Evolutionary conservation across 2,329 filamentous ascomycete species (phyloP), one percentile per base, ranked within the genome.

Genomic region (Byssothecium circinans): DNA sequence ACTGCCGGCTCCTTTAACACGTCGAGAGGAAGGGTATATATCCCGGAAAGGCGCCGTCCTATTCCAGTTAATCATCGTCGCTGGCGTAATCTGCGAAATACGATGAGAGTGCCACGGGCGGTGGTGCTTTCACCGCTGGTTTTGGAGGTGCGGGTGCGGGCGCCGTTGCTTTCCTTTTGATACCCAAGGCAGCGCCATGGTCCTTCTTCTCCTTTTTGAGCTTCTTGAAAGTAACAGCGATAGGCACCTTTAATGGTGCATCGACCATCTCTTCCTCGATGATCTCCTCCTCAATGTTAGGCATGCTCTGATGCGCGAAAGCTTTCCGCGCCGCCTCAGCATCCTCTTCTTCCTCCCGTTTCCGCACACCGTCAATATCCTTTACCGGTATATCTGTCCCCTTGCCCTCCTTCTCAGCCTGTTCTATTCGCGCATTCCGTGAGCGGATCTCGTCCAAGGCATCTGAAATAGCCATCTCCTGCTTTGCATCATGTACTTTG

Each of bases 401-500:
- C 17, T 83, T 60, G 47, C 86, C 83, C 3, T 83, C 76, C 62
- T 84, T 83, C 46, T 84, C 82, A 8, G 86, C 87, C 55, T 88
- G 81, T 70, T 95, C 89, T 41, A 94, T 84, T 54, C 91, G 80
- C 7, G 94, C 94, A 74, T 99, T 99, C 55, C 92, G 78, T 43
- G 89, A 92, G 46, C 92, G 80, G 47, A 99, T 96, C 74, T 96
- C 91, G 70, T 99, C 94, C 45, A 99, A 75, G 7, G 91, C 92
- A 75, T 99, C 94, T 2, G 94, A 94, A 36, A 96, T 89, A 15
- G 88, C 89, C 91, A 99, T 99, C 73, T 99, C 94, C 33, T 87
- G 81, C 76, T 94, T 91, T 1, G 91, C 91, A 69, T 99, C 94
- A 18, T 88, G 76, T 45, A 92, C 96, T 76, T 97, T 97, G 54